These are phyloP conservation scores for Mycena filopes DNA, from an alignment of 768 basidiomycete species.

Conservation along the genomic window DNA sequence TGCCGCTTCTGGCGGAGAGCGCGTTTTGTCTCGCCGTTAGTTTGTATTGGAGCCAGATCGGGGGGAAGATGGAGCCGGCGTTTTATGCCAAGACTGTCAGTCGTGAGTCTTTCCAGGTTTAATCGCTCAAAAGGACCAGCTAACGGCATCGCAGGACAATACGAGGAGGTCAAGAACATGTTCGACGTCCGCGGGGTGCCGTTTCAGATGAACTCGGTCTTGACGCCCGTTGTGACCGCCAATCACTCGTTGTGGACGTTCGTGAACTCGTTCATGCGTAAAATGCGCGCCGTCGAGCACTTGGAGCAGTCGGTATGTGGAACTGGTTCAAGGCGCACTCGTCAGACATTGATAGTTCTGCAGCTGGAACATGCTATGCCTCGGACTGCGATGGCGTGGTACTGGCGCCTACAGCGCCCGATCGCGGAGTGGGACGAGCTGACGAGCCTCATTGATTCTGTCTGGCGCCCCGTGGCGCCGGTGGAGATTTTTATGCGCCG, in stretches of 20 bases:
- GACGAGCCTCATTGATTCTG: slow-evolving; percentile 1
- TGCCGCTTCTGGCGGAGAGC: slow-evolving; percentile 16
- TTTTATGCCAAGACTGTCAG: slow-evolving; percentile 11
- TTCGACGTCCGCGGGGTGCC: slow-evolving; percentile 16
- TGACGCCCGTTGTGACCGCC: slow-evolving; percentile 10
- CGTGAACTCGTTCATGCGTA: slow-evolving; percentile 10
- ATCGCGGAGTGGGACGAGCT: slow-evolving; percentile 14
- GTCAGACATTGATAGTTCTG: background rate
- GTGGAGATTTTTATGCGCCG: slow-evolving; percentile 11
- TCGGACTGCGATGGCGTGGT: slow-evolving; percentile 6
- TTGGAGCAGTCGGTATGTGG: slow-evolving; percentile 15
- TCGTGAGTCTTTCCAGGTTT: background rate
- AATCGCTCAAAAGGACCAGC: background rate
- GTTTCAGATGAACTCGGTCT: slow-evolving; percentile 8
- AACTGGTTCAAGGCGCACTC: too few species aligned
- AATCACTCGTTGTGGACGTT: slow-evolving; percentile 21
- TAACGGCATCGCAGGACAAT: background rate
- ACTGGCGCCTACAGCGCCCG: slow-evolving; percentile 14
- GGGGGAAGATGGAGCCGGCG: slow-evolving; percentile 14
- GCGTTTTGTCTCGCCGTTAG: slow-evolving; percentile 18
- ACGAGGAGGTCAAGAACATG: slow-evolving; percentile 17
- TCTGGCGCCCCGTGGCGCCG: slow-evolving; percentile 16
- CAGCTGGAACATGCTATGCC: slow-evolving; percentile 9
- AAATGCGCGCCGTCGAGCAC: slow-evolving; percentile 11
- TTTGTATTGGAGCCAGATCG: slow-evolving; percentile 25